Evolutionary conservation across 2,329 filamentous ascomycete genomes (phyloP).

Genomic region (Neospermospora avenae): DNA sequence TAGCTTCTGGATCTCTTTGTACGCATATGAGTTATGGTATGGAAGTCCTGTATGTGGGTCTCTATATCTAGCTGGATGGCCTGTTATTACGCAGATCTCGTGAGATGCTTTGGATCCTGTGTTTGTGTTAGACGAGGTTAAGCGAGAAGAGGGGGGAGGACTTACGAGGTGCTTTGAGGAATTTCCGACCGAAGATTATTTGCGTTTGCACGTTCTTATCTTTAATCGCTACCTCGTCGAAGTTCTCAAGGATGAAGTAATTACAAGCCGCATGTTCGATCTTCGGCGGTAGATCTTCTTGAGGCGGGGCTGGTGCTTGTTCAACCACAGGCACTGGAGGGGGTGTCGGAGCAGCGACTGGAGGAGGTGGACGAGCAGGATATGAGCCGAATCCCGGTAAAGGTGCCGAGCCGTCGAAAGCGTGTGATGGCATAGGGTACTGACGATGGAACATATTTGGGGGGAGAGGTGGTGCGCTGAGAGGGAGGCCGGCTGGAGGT

Average conservation of each 20-base stretch:
- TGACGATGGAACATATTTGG: slow-evolving; percentile 13
- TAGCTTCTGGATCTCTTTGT: slow-evolving; percentile 75
- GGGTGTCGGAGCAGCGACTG: slow-evolving; percentile 17
- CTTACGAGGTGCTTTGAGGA: slow-evolving; percentile 46
- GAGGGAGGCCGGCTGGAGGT: slow-evolving; percentile 22
- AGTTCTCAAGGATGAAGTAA: slow-evolving; percentile 56
- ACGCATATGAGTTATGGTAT: slow-evolving; percentile 77
- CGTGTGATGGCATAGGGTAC: slow-evolving; percentile 19
- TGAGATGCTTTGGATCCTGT: slow-evolving; percentile 19
- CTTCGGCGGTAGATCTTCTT: slow-evolving; percentile 25
- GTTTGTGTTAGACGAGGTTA: slow-evolving; percentile 18
- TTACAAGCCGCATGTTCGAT: slow-evolving; percentile 53
- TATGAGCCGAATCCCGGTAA: slow-evolving; percentile 35
- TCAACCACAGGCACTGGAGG: slow-evolving; percentile 22
- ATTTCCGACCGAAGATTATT: slow-evolving; percentile 52
- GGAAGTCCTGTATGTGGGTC: slow-evolving; percentile 82
- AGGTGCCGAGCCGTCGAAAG: slow-evolving; percentile 31
- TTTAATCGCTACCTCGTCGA: slow-evolving; percentile 47
- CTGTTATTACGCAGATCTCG: slow-evolving; percentile 76
- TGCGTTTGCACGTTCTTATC: slow-evolving; percentile 53
- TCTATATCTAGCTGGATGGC: slow-evolving; percentile 73
- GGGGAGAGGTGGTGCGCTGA: slow-evolving; percentile 23
- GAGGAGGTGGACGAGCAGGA: slow-evolving; percentile 12
- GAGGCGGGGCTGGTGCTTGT: slow-evolving; percentile 3
- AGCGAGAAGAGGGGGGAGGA: neutral